Percentiles rank a stretch among this genome's conserved stretches.
phyloP scores from a whole-genome alignment of 768 basidiomycete species.

The Dendrothele bispora region DNA sequence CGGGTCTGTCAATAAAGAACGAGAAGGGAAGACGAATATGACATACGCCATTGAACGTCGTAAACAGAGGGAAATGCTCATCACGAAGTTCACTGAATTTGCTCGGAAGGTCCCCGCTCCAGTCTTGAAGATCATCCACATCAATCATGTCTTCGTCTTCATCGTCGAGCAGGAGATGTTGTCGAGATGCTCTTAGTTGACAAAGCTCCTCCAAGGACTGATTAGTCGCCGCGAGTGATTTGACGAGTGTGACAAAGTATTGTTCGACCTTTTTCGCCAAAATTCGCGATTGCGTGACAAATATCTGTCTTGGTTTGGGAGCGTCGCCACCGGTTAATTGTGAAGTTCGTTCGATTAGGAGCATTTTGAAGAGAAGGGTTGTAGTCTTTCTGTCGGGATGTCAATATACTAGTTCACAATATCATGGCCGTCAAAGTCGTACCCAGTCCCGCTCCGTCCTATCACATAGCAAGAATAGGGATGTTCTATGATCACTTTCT shows the following conservation, averaged over 20 bases:
- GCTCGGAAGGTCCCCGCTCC: conserved; percentile 45
- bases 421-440: conserved; percentile 6
- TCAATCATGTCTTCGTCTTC: conserved; percentile 32
- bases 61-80: conserved; percentile 66
- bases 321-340: conserved; percentile 32
- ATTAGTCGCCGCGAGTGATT: conserved; percentile 38
- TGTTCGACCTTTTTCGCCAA: conserved; percentile 72
- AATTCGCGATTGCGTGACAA: conserved; percentile 68
- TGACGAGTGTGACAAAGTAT: conserved; percentile 54
- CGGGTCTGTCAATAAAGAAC: background rate
- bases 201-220: conserved; percentile 39
- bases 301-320: conserved; percentile 62
- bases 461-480: conserved; percentile 62
- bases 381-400: conserved; percentile 62
- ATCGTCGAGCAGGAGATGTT: conserved; percentile 10
- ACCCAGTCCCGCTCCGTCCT: conserved; percentile 78
- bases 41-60: conserved; percentile 62
- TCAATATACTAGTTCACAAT: background rate
- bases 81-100: conserved; percentile 58
- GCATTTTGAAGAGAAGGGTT: conserved; percentile 76
- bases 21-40: background rate
- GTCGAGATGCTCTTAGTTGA: conserved; percentile 19
- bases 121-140: conserved; percentile 40
- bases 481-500: conserved; percentile 60
- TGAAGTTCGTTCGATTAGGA: conserved; percentile 62